Evolutionary conservation across 1,284 basidiomycete species (phyloP), one percentile per base, ranked within the genome.

Genomic region (Termitomyces sp.): DNA sequence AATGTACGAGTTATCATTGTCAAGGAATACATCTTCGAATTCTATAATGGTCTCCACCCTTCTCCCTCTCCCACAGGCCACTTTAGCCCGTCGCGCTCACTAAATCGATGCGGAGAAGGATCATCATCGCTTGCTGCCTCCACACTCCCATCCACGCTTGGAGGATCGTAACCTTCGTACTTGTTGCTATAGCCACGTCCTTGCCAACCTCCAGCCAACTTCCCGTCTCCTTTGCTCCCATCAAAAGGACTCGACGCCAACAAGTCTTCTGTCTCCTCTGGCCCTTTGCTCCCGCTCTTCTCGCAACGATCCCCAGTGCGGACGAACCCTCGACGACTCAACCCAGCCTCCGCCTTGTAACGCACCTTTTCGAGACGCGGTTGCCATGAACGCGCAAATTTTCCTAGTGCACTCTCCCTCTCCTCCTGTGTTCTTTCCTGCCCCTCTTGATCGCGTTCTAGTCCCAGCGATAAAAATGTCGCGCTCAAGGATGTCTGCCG

Each of bases 301-400:
- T 12, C 57, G 55, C 49, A 31, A 24, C 24, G 58, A 7, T 67
- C 61, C 58, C 30, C 47, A 17, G 24, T 38, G n/a, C 49, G 67
- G 67, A 86, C 76, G 61, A 79, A 87, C 43, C 85, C 85, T 8
- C 83, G 72, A 58, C 71, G 70, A 56, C 74, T 80, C 39, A 87
- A 62, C 19, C 84, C 85, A 19, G 84, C 85, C 66, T 87, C 85
- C 0, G 84, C 84, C 67, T 87, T 87, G 67, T 80, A 88, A 57
- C 82, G 68, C 34, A 82, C 84, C n/a, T 74, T 77, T 33, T 81
- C 79, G 5, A 82, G 58, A 33, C 67, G 73, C 0, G 78, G 79
- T 57, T 80, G 76, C 10, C 83, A 66, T 53, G 79, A 78, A 45
- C 71, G 70, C 57, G 79, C 80, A 46, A 84, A 65, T 50, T 70